Conservation (phyloP, 495 filamentous ascomycete genomes). For the Glonium stellatum region DNA sequence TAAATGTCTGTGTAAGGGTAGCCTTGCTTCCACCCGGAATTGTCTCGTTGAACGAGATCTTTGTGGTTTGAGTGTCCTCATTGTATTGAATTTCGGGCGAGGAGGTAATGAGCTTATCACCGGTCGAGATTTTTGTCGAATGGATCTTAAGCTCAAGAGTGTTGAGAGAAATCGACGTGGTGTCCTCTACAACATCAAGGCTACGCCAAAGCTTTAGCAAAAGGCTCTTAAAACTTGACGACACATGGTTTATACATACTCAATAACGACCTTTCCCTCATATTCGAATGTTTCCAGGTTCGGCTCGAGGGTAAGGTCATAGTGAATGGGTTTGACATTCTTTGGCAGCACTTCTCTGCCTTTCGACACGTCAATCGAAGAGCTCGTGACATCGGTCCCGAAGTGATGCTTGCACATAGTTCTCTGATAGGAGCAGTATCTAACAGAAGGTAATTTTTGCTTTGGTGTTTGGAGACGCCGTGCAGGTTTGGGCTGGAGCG, state of each 20-base stretch:
- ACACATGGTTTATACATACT: slow-evolving; percentile 38
- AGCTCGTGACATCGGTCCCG: slow-evolving; percentile 29
- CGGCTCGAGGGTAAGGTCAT: slow-evolving; percentile 67
- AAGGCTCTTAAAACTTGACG: background rate
- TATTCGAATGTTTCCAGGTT: slow-evolving; percentile 64
- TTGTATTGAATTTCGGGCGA: slow-evolving; percentile 53
- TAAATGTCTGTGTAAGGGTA: slow-evolving; percentile 59
- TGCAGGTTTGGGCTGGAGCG: background rate
- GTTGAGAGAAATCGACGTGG: slow-evolving; percentile 81
- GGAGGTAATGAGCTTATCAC: slow-evolving; percentile 47
- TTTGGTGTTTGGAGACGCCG: background rate
- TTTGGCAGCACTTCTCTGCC: slow-evolving; percentile 60
- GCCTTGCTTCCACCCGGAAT: slow-evolving; percentile 54
- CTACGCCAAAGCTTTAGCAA: slow-evolving; percentile 15
- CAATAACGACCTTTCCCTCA: slow-evolving; percentile 60
- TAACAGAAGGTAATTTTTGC: slow-evolving; percentile 1
- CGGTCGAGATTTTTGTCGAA: slow-evolving; percentile 57
- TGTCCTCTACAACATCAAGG: slow-evolving; percentile 79
- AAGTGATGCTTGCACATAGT: slow-evolving; percentile 38
- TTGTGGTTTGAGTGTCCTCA: slow-evolving; percentile 57
- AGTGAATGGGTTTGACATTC: slow-evolving; percentile 64
- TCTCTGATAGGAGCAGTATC: slow-evolving; percentile 40
- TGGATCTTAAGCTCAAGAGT: slow-evolving; percentile 80
- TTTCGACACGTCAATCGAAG: slow-evolving; percentile 43
- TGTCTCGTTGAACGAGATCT: slow-evolving; percentile 53